Base-by-base conservation (phyloP, 2,329 filamentous ascomycete genomes). In the Aotearoamyces nothofagi region DNA sequence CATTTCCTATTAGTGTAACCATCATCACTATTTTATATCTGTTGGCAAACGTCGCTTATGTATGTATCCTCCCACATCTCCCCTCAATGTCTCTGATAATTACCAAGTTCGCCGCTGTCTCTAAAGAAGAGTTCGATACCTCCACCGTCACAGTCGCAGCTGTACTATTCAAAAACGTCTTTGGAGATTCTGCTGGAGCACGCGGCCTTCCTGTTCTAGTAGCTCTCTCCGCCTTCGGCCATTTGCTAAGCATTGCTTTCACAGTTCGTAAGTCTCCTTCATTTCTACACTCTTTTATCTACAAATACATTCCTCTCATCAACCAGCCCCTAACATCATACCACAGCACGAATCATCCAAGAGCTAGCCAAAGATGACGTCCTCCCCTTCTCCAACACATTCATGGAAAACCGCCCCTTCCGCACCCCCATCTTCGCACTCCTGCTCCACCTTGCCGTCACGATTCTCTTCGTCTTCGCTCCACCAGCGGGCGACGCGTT, bases 401-500 rank as follows among this genome's bases (percentile, higher is more conserved):
- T 27, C 9, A 27, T 27, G 25, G 25, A 27, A 17, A 27, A 27
- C 9, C 15, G 25, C 15, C 25, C 25, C 4, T 27, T 27, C 15
- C 25, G 25, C 4, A 27, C 25, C 8, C 25, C 25, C 15, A 10
- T 17, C 12, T 11, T 12, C 7, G 25, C 25, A 27, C 14, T 27
- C 10, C n/a, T 60, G 3, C 35, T 71, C 3, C 66, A 67, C 40
- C 72, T 64, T 63, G 37, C 38, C 0, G 44, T 69, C 34, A 72
- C 68, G 0, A 45, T 66, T 2, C 39, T 72, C 23, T 67, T 72
- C 60, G 71, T 71, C 15, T 42, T 65, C 0, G 66, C 61, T 0
- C 60, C 66, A 1, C 66, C 69, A 0, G 65, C 66, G 2, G 69
- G 69, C 2, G 68, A 74, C 39, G 69, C 69, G 0, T 75, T 74